Evolutionary conservation across 805 yeast species (phyloP).

Genomic region (Yarrowia yakushimensis): DNA sequence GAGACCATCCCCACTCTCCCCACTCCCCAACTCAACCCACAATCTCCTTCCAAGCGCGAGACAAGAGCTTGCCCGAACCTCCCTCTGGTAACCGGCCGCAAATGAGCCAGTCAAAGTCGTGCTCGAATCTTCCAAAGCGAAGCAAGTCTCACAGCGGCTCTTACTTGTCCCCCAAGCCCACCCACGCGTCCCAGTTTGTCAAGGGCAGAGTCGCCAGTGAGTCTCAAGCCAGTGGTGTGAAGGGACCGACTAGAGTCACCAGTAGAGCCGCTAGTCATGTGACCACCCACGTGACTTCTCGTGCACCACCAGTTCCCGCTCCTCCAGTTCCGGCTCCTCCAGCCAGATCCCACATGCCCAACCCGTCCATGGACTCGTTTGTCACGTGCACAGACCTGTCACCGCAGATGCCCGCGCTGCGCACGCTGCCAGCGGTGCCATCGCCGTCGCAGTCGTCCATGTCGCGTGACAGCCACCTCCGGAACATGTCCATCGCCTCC

Average conservation of each 20-base stretch:
- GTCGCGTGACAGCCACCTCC: neutral
- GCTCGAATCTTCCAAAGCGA: neutral
- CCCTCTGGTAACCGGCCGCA: neutral
- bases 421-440: no score
- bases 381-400: neutral
- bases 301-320: no score
- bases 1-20: neutral
- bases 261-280: no score
- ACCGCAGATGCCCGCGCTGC: neutral
- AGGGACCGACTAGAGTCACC: no score
- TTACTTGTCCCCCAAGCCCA: neutral
- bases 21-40: neutral
- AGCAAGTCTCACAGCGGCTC: neutral
- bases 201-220: neutral
- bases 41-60: neutral
- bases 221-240: no score
- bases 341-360: neutral
- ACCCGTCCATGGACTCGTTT: neutral
- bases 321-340: no score
- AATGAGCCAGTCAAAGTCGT: neutral
- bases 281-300: no score
- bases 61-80: neutral
- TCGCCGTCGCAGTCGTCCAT: no score
- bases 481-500: neutral
- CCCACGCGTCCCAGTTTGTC: neutral